A percentile compares a stretch with the other conserved stretches of the same genome.
phyloP scores from a whole-genome alignment of 495 filamentous ascomycete genomes.

The Penicillium salamii region DNA sequence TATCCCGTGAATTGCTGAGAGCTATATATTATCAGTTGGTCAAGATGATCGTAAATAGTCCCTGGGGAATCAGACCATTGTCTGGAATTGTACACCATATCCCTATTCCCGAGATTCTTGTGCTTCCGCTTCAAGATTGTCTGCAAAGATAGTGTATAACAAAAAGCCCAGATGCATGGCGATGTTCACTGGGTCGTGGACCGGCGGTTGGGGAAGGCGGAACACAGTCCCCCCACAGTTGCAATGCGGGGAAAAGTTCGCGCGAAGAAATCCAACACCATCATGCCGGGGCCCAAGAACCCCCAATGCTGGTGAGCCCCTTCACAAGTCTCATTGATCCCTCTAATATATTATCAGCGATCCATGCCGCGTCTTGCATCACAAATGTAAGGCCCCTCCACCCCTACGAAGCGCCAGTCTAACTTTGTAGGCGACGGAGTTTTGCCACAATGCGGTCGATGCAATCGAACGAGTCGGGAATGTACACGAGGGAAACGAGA shows the following conservation, averaged over 20 bases:
- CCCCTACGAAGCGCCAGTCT: neutral
- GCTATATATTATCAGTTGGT: too few species aligned
- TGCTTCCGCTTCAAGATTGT: too few species aligned
- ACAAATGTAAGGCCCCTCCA: slow-evolving; percentile 16
- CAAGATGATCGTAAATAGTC: too few species aligned
- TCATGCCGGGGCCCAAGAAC: neutral
- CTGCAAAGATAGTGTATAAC: too few species aligned
- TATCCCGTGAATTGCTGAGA: too few species aligned
- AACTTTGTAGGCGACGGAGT: slow-evolving; percentile 16
- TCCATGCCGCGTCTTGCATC: slow-evolving; percentile 22
- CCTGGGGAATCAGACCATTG: too few species aligned
- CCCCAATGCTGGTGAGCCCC: slow-evolving; percentile 14
- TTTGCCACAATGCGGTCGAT: slow-evolving; percentile 23
- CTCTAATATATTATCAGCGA: slow-evolving; percentile 10
- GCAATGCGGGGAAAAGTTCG: slow-evolving; percentile 3
- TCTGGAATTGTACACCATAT: too few species aligned
- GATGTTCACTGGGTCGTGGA: too few species aligned
- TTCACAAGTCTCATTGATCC: neutral
- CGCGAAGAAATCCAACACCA: neutral
- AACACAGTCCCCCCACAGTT: neutral
- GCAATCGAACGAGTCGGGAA: slow-evolving; percentile 15
- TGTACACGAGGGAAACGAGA: slow-evolving; percentile 13
- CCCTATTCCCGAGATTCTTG: too few species aligned
- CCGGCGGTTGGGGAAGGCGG: neutral
- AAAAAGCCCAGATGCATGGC: too few species aligned